Evolutionary conservation across 2,329 filamentous ascomycete species (phyloP), one percentile per base, ranked within the genome.

Genomic region (Pseudocercospora macadamiae): DNA sequence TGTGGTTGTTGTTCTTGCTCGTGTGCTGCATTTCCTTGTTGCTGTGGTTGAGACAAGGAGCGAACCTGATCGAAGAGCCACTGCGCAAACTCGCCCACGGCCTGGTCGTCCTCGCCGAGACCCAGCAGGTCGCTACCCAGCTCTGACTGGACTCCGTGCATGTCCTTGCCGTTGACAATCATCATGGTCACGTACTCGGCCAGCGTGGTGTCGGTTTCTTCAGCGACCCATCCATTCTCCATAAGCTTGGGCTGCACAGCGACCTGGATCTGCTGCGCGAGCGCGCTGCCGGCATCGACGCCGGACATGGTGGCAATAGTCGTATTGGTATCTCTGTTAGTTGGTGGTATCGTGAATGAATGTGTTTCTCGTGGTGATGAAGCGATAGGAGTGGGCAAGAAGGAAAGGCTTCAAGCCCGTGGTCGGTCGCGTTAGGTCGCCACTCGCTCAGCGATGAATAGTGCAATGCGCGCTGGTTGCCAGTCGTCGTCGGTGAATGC

Each of bases 111-210:
- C 47, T 91, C 87, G 2, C 86, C 86, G 3, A 97, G 83, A 57
- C 87, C 87, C 2, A 99, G 84, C 39, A 99, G 83, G 69, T 99
- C 95, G 64, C 88, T 89, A 1, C 93, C 89, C 12, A 99, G 86
- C 74, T 99, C 95, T 42, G 85, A 81, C 8, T 92, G 89, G 65
- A 99, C 93, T 73, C 97, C 89, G 51, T 93, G 87, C 73, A 96
- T 89, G 3, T 89, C 92, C 76, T 96, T 97, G 69, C 93, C 91
- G 77, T 97, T 97, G 63, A 91, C 91, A 28, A 99, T 85, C 93
- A 97, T 97, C 64, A 97, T 86, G 59, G 97, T 89, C 66, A 99
- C 95, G 78, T 97, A 99, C 78, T 99, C 95, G 60, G 92, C 89
- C 60, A 99, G 85, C 34, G 91, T 90, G 21, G 88, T 88, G 75